These are phyloP conservation scores for Pythium aquatile DNA, from an alignment of 352 stramenopile genomes.

Conservation along the genomic window DNA sequence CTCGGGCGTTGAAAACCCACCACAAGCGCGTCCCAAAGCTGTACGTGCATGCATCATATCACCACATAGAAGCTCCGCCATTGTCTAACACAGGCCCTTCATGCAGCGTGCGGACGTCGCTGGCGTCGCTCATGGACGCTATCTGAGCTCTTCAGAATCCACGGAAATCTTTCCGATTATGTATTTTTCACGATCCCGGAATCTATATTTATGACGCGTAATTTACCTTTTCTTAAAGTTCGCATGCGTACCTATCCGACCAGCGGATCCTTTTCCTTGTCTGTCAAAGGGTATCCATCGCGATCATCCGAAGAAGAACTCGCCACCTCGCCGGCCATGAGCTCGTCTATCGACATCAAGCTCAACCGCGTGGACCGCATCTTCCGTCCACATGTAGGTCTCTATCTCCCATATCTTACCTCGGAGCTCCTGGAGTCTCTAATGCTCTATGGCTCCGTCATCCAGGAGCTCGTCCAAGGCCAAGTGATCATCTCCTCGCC, in stretches of 20 bases:
- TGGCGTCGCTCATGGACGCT: slow-evolving; percentile 21
- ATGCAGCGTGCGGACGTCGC: slow-evolving; percentile 21
- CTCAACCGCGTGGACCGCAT: slow-evolving; percentile 85
- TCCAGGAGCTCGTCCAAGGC: slow-evolving; percentile 78
- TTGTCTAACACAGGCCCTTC: neutral
- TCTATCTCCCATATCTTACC: neutral
- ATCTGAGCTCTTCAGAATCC: slow-evolving; percentile 3
- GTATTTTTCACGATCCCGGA: neutral
- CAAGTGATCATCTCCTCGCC: slow-evolving; percentile 84
- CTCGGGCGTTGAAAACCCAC: slow-evolving; percentile 40
- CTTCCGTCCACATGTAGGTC: slow-evolving; percentile 74
- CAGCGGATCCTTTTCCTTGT: neutral
- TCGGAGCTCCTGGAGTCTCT: neutral
- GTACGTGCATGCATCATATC: slow-evolving; percentile 6
- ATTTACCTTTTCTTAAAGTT: slow-evolving; percentile 14
- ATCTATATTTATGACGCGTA: slow-evolving; percentile 22
- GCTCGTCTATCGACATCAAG: slow-evolving; percentile 82
- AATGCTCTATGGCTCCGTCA: neutral
- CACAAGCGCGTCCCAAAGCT: slow-evolving; percentile 22
- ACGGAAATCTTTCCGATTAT: neutral
- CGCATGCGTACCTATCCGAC: slow-evolving; percentile 12
- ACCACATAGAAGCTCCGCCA: neutral
- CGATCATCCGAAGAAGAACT: neutral
- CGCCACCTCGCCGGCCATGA: slow-evolving; percentile 34
- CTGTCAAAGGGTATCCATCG: slow-evolving; percentile 14